Base-by-base conservation (phyloP, 208 protist genomes). In the Leishmania martiniquensis region DNA sequence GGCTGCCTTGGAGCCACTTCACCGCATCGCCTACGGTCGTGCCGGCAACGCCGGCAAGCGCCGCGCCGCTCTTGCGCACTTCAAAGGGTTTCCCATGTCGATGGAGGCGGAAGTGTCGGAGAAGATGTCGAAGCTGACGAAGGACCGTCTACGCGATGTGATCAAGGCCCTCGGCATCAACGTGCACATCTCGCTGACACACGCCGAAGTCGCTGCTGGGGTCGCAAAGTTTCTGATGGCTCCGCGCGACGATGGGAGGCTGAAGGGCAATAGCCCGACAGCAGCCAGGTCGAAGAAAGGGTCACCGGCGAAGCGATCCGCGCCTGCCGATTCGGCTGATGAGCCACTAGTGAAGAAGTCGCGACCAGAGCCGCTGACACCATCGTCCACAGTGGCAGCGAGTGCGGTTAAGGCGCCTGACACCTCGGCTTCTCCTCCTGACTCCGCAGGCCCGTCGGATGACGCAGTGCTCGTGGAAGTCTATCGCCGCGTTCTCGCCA, bases 1-100 rank as follows among this genome's bases (percentile, higher is more conserved):
- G 75, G 45, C 72, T 1, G 85, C 81, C 6, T 69, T 95, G 15
- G 91, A 97, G 82, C 82, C 87, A 29, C 81, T 97, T 25, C 93
- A 97, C 78, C 90, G 89, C 39, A 34, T 95, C 34, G 85, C 92
- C 34, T 97, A 91, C 85, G 85, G 87, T 39, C 91, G 91, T 37
- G 59, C 84, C 25, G 93, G 93, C 7, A 39, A 63, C n/a, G 32
- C 13, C 3, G 88, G 88, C 29, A 80, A 82, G 57, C 91, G 93
- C 7, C 87, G 89, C 17, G 67, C 44, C 1, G 90, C 89, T 25
- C 79, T 95, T 29, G 85, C 83, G 34, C 37, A 67, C 49, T 97
- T 97, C 80, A 77, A 87, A 44, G 93, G 93, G 37, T 93, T 91
- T 65, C 88, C 89, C 1, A 20, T 76, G 1, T 37, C 82, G 4